Percentiles rank a stretch among this genome's conserved stretches.
These are phyloP conservation scores for Cicer pinnatifidum DNA, from an alignment of 306 rosid genomes.

Conservation along the genomic window DNA sequence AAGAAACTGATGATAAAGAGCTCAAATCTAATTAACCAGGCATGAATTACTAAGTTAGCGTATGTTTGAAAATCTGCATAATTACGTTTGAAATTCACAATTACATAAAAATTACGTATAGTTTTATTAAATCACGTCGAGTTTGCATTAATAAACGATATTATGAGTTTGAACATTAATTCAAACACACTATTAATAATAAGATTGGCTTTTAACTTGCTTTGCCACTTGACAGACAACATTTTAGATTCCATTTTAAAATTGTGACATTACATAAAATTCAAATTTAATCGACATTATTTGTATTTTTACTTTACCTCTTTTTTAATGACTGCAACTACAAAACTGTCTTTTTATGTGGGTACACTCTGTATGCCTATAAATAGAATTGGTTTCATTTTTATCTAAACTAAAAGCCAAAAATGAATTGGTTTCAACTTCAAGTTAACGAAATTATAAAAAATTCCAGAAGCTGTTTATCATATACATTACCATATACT, in stretches of 20 bases:
- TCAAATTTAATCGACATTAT: neutral
- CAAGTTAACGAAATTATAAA: constrained; percentile 18
- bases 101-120: no score
- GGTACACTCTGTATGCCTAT: constrained; percentile 3
- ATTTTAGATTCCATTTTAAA: neutral
- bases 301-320: constrained; percentile 24
- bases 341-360: neutral
- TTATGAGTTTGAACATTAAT: no score
- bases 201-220: no score
- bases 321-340: neutral
- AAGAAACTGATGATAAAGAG: no score
- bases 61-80: no score
- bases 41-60: no score
- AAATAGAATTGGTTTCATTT: constrained; percentile 14
- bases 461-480: constrained; percentile 12
- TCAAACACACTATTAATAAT: no score
- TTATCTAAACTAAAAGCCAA: neutral
- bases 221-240: no score
- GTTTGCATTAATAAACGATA: no score
- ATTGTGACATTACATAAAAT: constrained; percentile 1
- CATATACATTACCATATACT: constrained; percentile 20
- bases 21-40: no score
- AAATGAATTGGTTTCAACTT: constrained; percentile 3
- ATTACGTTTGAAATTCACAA: no score
- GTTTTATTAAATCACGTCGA: no score